Evolutionary conservation across 1,139 yeast genomes (phyloP).

Genomic region (Arxiozyma slooffiae): DNA sequence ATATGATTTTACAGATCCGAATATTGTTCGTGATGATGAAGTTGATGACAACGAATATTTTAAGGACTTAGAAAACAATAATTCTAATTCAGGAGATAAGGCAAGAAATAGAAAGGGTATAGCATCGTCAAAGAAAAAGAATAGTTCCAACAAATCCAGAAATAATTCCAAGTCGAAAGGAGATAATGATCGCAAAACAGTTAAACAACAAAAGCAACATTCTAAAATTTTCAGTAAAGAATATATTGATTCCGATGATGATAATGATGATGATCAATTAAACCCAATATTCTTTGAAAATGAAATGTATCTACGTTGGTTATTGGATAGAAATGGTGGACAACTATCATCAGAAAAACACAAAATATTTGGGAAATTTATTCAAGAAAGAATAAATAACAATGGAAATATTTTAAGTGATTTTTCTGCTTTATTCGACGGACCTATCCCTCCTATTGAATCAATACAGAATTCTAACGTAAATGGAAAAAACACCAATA

Average conservation of each 20-base stretch:
- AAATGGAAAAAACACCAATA: conserved; percentile 4
- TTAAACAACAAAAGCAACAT: conserved; percentile 3
- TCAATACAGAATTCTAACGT: conserved; percentile 6
- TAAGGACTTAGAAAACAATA: conserved; percentile 16
- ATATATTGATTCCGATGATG: conserved; percentile 28
- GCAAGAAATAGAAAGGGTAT: conserved; percentile 15
- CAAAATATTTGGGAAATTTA: conserved; percentile 20
- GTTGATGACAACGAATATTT: conserved; percentile 22
- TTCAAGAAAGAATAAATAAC: conserved; percentile 23
- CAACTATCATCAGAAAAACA: conserved; percentile 20
- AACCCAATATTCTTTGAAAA: conserved; percentile 28
- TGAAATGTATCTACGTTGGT: conserved; percentile 28
- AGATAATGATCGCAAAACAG: conserved; percentile 6
- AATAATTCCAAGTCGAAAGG: conserved; percentile 9
- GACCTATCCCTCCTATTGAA: conserved; percentile 19
- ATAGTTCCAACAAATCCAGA: conserved; percentile 6
- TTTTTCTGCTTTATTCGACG: conserved; percentile 24
- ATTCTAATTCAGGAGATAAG: conserved; percentile 1
- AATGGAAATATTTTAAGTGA: conserved; percentile 17
- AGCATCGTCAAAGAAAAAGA: conserved; percentile 18
- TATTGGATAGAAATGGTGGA: conserved; percentile 24
- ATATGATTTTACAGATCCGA: conserved; percentile 16
- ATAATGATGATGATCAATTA: conserved; percentile 18
- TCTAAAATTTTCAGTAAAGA: conserved; percentile 23
- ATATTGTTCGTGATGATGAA: conserved; percentile 13